These are phyloP conservation scores for Pseudogymnoascus sp. DNA, from an alignment of 2,329 filamentous ascomycete genomes.

Conservation along the genomic window DNA sequence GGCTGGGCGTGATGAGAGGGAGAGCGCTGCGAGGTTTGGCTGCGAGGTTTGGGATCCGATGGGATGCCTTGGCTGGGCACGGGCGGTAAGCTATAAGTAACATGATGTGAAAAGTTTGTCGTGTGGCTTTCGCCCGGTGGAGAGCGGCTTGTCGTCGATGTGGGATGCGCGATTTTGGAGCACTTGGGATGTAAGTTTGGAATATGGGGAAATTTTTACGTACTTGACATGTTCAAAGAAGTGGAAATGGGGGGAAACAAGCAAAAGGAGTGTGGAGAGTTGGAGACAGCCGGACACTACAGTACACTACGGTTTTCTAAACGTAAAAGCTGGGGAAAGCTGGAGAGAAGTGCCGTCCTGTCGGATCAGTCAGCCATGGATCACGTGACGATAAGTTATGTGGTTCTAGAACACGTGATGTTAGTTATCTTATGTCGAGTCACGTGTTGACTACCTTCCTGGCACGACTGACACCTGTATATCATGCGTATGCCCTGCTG, in stretches of 20 bases:
- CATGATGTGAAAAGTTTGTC: not conserved
- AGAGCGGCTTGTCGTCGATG: not conserved
- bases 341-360: not conserved
- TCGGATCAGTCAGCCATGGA: not conserved
- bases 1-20: not conserved
- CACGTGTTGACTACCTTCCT: no score
- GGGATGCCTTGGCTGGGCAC: not conserved
- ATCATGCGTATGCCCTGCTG: no score
- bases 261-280: not conserved
- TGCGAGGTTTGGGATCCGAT: not conserved
- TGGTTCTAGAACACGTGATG: not conserved
- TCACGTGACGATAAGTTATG: not conserved
- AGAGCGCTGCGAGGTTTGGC: not conserved
- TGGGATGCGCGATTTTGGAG: not conserved
- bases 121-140: not conserved
- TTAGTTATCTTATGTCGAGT: no score
- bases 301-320: not conserved
- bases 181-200: not conserved
- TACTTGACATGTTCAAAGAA: not conserved
- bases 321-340: not conserved
- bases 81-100: not conserved
- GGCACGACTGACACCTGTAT: no score
- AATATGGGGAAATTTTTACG: not conserved
- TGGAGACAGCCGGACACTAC: not conserved
- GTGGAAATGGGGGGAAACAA: not conserved